A percentile compares a stretch with the other conserved stretches of the same genome.
Evolutionary conservation across 768 basidiomycete genomes (phyloP).

Genomic region (Phylloporus sp.): DNA sequence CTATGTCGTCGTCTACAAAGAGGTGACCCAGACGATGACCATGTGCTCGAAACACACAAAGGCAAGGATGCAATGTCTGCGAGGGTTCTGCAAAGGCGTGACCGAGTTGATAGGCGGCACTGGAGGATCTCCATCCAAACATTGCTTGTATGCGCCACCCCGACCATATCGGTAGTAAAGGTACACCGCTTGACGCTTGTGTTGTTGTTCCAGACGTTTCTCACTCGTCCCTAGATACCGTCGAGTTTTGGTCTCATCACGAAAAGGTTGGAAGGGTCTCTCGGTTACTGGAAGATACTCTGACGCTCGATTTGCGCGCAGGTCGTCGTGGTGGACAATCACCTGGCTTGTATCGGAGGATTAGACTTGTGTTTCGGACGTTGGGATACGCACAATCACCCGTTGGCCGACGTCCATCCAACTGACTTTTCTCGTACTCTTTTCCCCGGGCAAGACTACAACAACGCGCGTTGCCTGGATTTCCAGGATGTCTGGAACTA

Average conservation of each 20-base stretch:
- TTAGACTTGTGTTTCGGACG: conserved; percentile 96
- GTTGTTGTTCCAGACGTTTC: not conserved
- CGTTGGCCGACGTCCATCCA: conserved; percentile 88
- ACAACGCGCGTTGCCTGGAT: conserved; percentile 82
- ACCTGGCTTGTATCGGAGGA: conserved; percentile 83
- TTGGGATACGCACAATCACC: conserved; percentile 91
- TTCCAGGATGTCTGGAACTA: conserved; percentile 80
- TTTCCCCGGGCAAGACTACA: conserved; percentile 93
- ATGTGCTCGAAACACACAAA: conserved; percentile 88
- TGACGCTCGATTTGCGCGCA: conserved; percentile 9
- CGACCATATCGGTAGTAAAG: conserved; percentile 81
- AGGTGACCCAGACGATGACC: conserved; percentile 89
- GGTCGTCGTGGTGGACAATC: conserved; percentile 84
- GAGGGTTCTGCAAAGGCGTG: not conserved
- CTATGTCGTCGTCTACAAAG: conserved; percentile 92
- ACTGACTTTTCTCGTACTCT: conserved; percentile 76
- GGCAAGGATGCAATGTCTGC: conserved; percentile 21
- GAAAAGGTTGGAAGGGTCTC: conserved; percentile 52
- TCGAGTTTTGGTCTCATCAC: conserved; percentile 90
- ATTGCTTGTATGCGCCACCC: conserved; percentile 88
- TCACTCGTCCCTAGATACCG: conserved; percentile 44
- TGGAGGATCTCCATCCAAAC: conserved; percentile 83
- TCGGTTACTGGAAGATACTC: not conserved
- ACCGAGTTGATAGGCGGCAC: conserved; percentile 43
- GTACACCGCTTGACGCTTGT: conserved; percentile 21